Percentiles rank a stretch among this genome's conserved stretches.
Conservation (phyloP, 495 filamentous ascomycete genomes). For the Pseudevernia furfuracea region DNA sequence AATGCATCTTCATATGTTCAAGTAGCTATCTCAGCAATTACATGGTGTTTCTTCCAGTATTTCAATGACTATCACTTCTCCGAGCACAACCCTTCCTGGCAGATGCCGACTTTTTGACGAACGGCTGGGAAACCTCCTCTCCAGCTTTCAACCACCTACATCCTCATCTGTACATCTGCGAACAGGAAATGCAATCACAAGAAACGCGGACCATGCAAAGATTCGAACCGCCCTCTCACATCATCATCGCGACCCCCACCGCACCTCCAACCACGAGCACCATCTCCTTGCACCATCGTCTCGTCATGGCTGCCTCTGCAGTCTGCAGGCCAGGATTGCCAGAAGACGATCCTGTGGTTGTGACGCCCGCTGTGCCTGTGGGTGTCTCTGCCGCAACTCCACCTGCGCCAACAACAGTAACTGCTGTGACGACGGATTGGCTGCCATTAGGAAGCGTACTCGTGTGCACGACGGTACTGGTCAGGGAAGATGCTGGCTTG, state of each 20-base stretch:
- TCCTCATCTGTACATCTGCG: background rate
- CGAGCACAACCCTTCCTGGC: background rate
- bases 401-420: conserved; percentile 38
- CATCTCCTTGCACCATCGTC: conserved; percentile 35
- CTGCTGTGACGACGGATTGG: conserved; percentile 42
- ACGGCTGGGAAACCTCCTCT: background rate
- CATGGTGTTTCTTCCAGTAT: background rate
- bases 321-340: conserved; percentile 40
- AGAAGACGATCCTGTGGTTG: conserved; percentile 4
- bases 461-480: conserved; percentile 33
- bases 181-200: background rate
- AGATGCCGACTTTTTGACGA: background rate
- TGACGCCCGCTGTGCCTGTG: conserved; percentile 26
- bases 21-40: conserved; percentile 1
- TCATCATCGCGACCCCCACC: conserved; percentile 27
- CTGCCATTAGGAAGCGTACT: conserved; percentile 68
- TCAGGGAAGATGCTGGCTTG: conserved; percentile 25
- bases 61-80: background rate
- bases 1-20: background rate
- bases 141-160: background rate
- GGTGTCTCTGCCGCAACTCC: conserved; percentile 16
- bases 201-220: background rate
- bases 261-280: conserved; percentile 35
- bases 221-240: conserved; percentile 2
- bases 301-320: conserved; percentile 31